phyloP scores from a whole-genome alignment of 23 red algal species.

The Gracilaria domingensis region DNA sequence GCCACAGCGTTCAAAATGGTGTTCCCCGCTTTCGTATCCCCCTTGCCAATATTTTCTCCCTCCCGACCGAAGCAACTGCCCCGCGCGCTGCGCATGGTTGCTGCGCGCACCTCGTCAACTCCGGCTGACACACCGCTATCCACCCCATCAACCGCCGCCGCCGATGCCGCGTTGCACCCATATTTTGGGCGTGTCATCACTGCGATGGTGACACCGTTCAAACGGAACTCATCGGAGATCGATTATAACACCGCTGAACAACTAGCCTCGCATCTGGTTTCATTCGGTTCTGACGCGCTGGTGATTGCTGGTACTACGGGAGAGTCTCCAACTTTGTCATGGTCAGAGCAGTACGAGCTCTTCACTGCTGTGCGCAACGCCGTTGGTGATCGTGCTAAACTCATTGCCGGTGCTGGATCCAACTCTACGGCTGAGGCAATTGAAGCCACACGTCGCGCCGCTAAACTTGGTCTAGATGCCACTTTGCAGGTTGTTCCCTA shows the following conservation, averaged over 20 bases:
- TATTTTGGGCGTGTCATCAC: conserved; percentile 93
- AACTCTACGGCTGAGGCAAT: conserved; percentile 98
- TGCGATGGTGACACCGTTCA: conserved; percentile 99
- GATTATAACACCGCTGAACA: conserved; percentile 93
- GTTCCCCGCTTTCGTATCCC: not conserved
- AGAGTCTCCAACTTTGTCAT: conserved; percentile 94
- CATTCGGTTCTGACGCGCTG: conserved; percentile 90
- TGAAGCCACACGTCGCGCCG: conserved; percentile 89
- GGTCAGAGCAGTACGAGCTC: conserved; percentile 99
- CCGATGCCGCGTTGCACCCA: not conserved
- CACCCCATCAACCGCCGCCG: not conserved
- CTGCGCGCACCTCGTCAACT: not conserved
- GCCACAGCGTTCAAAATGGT: not conserved
- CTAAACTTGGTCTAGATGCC: conserved; percentile 88
- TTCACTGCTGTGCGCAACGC: conserved; percentile 89
- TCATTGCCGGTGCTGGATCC: conserved; percentile 97
- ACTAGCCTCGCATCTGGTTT: conserved; percentile 86
- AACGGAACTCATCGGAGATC: conserved; percentile 69
- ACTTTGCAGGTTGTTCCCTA: conserved; percentile 99
- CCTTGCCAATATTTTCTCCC: not conserved
- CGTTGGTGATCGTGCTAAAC: conserved; percentile 74
- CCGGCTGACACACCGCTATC: conserved; percentile 1
- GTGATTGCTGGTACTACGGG: conserved; percentile 96
- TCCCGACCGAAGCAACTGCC: not conserved
- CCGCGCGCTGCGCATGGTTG: conserved; percentile 31